Evolutionary conservation across 768 basidiomycete genomes (phyloP).

Genomic region (Suillus luteus): DNA sequence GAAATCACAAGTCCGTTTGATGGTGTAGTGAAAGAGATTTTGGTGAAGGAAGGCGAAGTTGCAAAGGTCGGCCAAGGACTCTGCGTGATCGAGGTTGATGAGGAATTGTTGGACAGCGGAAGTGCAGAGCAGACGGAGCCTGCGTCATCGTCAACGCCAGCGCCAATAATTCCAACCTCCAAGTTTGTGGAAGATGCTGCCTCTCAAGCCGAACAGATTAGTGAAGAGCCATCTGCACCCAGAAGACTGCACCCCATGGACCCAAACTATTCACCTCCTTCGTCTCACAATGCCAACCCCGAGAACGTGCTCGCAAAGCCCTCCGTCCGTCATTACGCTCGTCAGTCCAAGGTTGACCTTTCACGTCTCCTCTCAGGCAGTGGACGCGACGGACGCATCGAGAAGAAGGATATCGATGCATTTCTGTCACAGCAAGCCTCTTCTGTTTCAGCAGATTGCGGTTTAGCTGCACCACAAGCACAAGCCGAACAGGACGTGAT

Average conservation of each 20-base stretch:
- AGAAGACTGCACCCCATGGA: conserved; percentile 63
- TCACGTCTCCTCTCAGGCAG: conserved; percentile 60
- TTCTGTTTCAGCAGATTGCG: neutral
- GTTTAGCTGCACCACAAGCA: neutral
- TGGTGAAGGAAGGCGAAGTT: conserved; percentile 80
- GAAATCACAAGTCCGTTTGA: conserved; percentile 90
- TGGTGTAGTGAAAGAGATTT: conserved; percentile 68
- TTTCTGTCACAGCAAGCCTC: conserved; percentile 40
- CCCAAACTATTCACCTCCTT: conserved; percentile 43
- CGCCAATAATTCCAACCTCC: neutral
- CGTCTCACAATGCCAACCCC: conserved; percentile 18
- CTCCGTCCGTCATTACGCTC: conserved; percentile 77
- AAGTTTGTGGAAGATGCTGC: conserved; percentile 17
- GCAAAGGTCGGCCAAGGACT: conserved; percentile 81
- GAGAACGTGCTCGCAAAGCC: conserved; percentile 66
- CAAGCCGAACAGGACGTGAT: conserved; percentile 46
- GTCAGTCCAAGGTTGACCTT: conserved; percentile 64
- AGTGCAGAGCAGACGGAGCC: conserved; percentile 21
- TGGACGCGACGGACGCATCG: conserved; percentile 74
- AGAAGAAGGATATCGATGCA: conserved; percentile 71
- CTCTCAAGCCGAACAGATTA: neutral
- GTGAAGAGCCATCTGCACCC: neutral
- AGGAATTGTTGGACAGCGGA: conserved; percentile 40
- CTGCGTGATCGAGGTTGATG: conserved; percentile 81
- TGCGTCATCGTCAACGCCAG: neutral